These are phyloP conservation scores for Simplicillium aogashimaense DNA, from an alignment of 2,329 filamentous ascomycete species.

Conservation along the genomic window DNA sequence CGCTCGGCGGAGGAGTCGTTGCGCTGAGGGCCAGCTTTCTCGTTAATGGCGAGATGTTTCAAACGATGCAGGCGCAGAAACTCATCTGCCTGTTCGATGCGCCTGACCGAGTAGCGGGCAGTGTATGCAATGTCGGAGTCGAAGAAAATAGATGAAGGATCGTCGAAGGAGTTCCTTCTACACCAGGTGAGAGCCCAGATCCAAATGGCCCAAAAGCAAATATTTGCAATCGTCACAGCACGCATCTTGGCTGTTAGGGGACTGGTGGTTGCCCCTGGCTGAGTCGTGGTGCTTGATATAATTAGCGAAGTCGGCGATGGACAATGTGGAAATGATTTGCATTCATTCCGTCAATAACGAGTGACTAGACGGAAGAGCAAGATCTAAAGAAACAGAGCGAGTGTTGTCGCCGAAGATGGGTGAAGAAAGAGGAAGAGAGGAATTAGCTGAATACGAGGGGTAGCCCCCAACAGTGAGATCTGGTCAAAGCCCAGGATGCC, in stretches of 20 bases:
- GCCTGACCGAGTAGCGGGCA: conserved; percentile 14
- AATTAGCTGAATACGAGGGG: too few relatives aligned
- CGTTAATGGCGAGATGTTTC: not conserved
- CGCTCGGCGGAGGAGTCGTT: conserved; percentile 2
- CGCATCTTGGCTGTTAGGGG: conserved; percentile 3
- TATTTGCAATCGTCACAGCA: conserved; percentile 13
- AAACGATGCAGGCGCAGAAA: conserved; percentile 9
- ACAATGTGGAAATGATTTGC: too few relatives aligned
- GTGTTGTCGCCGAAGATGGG: too few relatives aligned
- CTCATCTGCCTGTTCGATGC: conserved; percentile 16
- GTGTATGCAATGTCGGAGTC: conserved; percentile 16
- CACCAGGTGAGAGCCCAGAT: conserved; percentile 15
- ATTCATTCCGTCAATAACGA: too few relatives aligned
- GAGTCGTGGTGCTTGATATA: too few relatives aligned
- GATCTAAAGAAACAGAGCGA: too few relatives aligned
- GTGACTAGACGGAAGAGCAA: too few relatives aligned
- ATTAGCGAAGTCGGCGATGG: too few relatives aligned
- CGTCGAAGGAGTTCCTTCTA: conserved; percentile 20
- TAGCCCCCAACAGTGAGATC: too few relatives aligned
- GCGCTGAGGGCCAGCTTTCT: not conserved
- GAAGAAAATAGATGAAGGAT: conserved; percentile 24
- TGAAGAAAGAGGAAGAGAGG: too few relatives aligned
- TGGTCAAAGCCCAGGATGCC: too few relatives aligned
- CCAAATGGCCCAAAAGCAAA: conserved; percentile 20
- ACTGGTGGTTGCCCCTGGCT: too few relatives aligned